These are phyloP conservation scores for Coelastrella sp. DNA, from an alignment of 139 green algal genomes.

Conservation along the genomic window DNA sequence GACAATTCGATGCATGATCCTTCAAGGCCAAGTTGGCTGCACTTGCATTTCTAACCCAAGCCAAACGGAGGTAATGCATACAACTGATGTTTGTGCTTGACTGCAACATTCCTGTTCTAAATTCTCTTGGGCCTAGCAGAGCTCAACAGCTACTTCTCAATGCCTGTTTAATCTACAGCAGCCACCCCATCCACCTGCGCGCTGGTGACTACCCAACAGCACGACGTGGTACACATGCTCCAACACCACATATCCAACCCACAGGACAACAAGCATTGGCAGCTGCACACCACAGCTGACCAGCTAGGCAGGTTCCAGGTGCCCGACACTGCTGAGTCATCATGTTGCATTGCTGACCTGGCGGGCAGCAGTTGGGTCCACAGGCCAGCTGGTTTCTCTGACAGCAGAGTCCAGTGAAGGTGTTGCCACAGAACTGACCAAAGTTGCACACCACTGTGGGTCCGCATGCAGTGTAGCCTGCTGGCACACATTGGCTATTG, in stretches of 20 bases:
- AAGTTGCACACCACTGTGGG: neutral
- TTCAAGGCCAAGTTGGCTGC: too few relatives aligned
- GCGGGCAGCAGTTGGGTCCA: neutral
- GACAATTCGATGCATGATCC: too few relatives aligned
- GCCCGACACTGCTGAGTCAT: slow-evolving; percentile 10
- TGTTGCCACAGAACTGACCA: slow-evolving; percentile 17
- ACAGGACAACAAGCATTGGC: slow-evolving; percentile 8
- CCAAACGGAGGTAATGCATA: too few relatives aligned
- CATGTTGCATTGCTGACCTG: neutral
- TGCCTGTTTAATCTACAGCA: too few relatives aligned
- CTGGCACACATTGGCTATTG: neutral
- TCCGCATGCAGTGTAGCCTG: neutral
- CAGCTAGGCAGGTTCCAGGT: neutral
- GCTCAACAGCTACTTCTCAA: too few relatives aligned
- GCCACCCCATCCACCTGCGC: too few relatives aligned
- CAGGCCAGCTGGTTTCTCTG: neutral
- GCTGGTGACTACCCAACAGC: too few relatives aligned
- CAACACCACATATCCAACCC: neutral
- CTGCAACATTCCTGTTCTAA: too few relatives aligned
- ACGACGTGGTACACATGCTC: neutral
- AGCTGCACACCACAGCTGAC: neutral
- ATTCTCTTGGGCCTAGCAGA: too few relatives aligned
- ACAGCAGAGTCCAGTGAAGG: neutral
- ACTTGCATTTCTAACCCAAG: too few relatives aligned
- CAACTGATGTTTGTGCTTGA: too few relatives aligned